Percentiles rank a stretch among this genome's conserved stretches.
These are phyloP conservation scores for Pyrus hybrid DNA, from an alignment of 331 rosid genomes.

Conservation along the genomic window DNA sequence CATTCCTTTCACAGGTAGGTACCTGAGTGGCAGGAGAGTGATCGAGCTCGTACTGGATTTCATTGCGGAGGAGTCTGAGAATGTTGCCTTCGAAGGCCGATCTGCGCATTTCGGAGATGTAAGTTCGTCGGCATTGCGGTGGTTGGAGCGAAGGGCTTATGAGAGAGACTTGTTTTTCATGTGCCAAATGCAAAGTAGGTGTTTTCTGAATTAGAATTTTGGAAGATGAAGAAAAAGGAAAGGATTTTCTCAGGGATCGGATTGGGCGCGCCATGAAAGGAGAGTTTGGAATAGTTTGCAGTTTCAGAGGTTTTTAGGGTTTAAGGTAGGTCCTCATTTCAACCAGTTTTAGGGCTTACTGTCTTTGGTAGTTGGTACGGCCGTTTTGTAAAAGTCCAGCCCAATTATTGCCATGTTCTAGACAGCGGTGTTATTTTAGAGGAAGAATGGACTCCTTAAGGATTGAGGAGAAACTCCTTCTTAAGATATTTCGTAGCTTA, in stretches of 20 bases:
- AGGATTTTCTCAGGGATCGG: slow-evolving; percentile 42
- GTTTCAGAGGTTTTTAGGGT: slow-evolving; percentile 1
- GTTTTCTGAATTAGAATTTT: slow-evolving; percentile 21
- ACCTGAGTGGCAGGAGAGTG: slow-evolving; percentile 46
- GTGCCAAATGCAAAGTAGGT: neutral
- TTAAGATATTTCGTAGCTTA: no score
- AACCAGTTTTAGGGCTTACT: no score
- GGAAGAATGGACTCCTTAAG: no score
- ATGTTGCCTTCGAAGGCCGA: slow-evolving; percentile 65
- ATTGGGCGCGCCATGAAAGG: slow-evolving; percentile 36
- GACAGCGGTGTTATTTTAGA: no score
- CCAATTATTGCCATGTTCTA: no score
- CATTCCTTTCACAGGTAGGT: neutral
- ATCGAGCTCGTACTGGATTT: slow-evolving; percentile 65
- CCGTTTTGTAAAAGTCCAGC: no score
- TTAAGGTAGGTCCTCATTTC: neutral
- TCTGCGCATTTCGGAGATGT: slow-evolving; percentile 63
- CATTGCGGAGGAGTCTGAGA: slow-evolving; percentile 57
- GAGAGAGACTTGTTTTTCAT: neutral
- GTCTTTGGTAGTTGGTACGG: no score
- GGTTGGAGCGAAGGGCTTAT: slow-evolving; percentile 4
- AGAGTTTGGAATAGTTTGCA: neutral
- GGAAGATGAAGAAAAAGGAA: slow-evolving; percentile 7
- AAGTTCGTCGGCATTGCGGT: slow-evolving; percentile 29
- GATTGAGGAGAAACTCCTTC: no score